phyloP scores from a whole-genome alignment of 108 stramenopile species.

The Schizochytrium sp. region DNA sequence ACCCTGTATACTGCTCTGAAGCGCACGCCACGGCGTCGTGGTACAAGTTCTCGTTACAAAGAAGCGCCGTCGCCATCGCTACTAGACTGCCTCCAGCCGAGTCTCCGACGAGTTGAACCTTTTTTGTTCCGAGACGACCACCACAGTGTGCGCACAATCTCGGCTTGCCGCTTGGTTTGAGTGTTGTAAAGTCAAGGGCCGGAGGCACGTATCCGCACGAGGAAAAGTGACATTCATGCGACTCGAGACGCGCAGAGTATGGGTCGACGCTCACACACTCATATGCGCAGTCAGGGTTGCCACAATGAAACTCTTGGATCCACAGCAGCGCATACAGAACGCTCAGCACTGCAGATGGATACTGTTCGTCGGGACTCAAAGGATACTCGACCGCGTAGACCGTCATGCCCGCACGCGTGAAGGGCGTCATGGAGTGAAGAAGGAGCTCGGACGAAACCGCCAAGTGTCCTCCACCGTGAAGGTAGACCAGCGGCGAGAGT shows the following conservation, averaged over 20 bases:
- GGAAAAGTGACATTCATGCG: background rate
- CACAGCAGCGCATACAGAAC: background rate
- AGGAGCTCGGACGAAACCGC: background rate
- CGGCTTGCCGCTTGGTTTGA: background rate
- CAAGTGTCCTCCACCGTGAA: background rate
- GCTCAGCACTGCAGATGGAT: background rate
- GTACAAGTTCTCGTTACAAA: background rate
- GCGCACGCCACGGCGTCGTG: background rate
- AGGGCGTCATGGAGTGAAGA: background rate
- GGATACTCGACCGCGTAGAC: background rate
- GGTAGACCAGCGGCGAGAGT: background rate
- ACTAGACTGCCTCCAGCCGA: background rate
- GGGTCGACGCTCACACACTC: background rate
- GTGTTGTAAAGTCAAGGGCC: background rate
- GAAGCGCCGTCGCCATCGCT: constrained; percentile 4
- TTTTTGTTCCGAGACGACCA: background rate
- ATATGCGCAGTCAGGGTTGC: background rate
- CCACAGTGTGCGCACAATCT: background rate
- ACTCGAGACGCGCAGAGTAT: background rate
- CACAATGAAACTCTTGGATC: background rate
- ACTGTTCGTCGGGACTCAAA: background rate
- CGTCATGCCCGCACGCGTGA: background rate
- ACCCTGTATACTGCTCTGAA: background rate
- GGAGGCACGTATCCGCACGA: background rate
- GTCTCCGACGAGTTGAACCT: background rate